phyloP scores from a whole-genome alignment of 2,329 filamentous ascomycete species.

The Fusarium siculi region DNA sequence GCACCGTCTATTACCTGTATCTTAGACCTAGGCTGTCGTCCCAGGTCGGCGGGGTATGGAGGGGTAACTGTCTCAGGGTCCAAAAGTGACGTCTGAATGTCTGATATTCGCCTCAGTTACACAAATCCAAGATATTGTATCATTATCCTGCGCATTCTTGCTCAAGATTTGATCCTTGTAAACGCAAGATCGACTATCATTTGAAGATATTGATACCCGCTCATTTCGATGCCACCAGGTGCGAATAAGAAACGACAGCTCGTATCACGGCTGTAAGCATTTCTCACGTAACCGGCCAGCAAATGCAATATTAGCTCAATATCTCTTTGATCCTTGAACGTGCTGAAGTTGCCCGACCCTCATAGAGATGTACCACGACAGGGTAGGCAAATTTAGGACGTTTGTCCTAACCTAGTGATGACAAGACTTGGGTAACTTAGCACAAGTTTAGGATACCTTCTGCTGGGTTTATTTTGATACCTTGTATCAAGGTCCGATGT shows the following conservation, averaged over 20 bases:
- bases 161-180: constrained; percentile 21
- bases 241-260: neutral
- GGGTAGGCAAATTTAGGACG: neutral
- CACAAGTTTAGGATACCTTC: neutral
- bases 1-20: neutral
- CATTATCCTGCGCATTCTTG: constrained; percentile 37
- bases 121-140: constrained; percentile 23
- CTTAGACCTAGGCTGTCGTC: neutral
- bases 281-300: neutral
- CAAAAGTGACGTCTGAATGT: constrained; percentile 25
- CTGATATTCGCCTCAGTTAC: constrained; percentile 10
- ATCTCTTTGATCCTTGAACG: neutral
- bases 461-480: neutral
- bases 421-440: too few species aligned
- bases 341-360: neutral
- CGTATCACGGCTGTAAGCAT: neutral
- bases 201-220: neutral
- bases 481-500: neutral
- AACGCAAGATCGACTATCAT: neutral
- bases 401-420: neutral
- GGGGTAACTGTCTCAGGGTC: constrained; percentile 25
- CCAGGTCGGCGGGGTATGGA: constrained; percentile 27
- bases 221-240: neutral
- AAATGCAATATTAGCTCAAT: neutral
- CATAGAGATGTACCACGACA: neutral